A percentile compares a stretch with the other conserved stretches of the same genome.
Conservation (phyloP, 768 basidiomycete genomes). For the Leccinum fibrillosum region DNA sequence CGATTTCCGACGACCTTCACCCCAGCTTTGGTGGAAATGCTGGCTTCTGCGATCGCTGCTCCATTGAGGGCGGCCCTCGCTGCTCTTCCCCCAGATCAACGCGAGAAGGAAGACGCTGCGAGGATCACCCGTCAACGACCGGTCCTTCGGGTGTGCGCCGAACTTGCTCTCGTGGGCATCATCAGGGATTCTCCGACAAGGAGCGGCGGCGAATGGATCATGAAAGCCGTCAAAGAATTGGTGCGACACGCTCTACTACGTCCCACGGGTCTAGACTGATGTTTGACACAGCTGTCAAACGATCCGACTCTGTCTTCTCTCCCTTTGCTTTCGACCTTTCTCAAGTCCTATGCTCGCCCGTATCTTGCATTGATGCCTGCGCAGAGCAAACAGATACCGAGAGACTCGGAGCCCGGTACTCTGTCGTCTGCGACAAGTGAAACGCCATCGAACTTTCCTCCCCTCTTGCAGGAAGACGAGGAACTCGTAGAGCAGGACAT, state of each 20-base stretch:
- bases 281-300: constrained; percentile 64
- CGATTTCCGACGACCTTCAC: constrained; percentile 83
- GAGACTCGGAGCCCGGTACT: constrained; percentile 52
- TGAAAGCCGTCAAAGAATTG: constrained; percentile 80
- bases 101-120: constrained; percentile 87
- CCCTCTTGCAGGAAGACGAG: constrained; percentile 49
- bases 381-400: constrained; percentile 56
- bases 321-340: constrained; percentile 86
- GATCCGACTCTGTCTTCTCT: constrained; percentile 85
- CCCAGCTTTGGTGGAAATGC: constrained; percentile 57
- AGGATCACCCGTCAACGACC: constrained; percentile 82
- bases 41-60: constrained; percentile 56
- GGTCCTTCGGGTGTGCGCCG: constrained; percentile 81
- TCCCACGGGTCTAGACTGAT: constrained; percentile 12
- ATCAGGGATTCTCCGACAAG: constrained; percentile 67
- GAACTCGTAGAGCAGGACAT: constrained; percentile 84
- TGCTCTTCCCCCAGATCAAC: constrained; percentile 67
- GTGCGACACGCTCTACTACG: constrained; percentile 43
- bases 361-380: constrained; percentile 76
- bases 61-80: constrained; percentile 57
- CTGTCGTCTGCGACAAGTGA: constrained; percentile 40
- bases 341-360: constrained; percentile 87
- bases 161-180: constrained; percentile 84
- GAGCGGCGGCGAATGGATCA: constrained; percentile 87
- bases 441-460: constrained; percentile 39